Base-by-base conservation (phyloP, 2,329 filamentous ascomycete genomes). In the Fusarium sp. region DNA sequence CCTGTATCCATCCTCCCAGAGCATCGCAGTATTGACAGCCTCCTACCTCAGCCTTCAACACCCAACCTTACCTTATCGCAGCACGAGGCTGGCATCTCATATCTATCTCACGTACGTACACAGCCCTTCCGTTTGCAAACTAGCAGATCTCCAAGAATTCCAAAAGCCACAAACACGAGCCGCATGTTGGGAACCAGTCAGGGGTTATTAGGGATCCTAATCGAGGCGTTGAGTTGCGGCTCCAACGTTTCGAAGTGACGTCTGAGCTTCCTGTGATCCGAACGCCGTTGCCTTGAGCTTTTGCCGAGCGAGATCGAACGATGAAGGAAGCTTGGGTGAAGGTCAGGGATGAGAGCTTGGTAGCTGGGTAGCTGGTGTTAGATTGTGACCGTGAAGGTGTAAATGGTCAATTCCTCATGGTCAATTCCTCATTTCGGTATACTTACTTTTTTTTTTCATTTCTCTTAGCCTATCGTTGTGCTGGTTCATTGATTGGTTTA, bases 151-250 rank as follows among this genome's bases (percentile, higher is more conserved):
- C 63, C 64, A 65, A 65, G 62, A 55, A 45, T 38, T n/a, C 20
- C 42, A 61, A 73, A 74, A 74, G 72, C 72, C 72, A 74, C 72
- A 74, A 51, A 47, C 41, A 69, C 56, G 61, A 74, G 63, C 65
- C 68, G 59, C 68, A 63, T 77, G 75, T 77, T 77, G 75, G 68
- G 75, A 72, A 58, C 70, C 72, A 75, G 63, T 75, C 67, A 75
- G 67, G 71, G 67, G 60, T 63, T 20, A 61, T 63, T 20, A 61
- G 51, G 39, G 51, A 48, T 60, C 41, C 8, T 47, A 50, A 71
- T 54, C 22, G 39, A 50, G 66, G 63, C 68, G 72, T 75, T 74
- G 72, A 72, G 64, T 54, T 44, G 32, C 44, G 32, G 51, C 68
- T 71, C 71, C 64, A 74, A 74, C 71, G 48, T 14, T 70, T 54